phyloP scores from a whole-genome alignment of 2,329 filamentous ascomycete species.

The Xenoacremonium recifei region DNA sequence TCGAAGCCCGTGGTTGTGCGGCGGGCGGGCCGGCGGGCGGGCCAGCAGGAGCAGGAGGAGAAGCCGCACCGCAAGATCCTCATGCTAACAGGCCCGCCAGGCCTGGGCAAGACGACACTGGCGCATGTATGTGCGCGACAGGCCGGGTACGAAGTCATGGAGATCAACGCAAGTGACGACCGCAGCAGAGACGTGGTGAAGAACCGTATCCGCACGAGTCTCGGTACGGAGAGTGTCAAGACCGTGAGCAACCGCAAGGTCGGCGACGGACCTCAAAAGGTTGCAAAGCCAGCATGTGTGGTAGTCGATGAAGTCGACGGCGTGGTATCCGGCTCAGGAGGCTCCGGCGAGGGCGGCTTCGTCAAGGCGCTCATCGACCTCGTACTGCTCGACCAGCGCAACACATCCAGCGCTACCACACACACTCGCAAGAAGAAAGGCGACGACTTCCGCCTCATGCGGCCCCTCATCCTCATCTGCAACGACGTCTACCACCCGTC shows the following conservation, averaged over 20 bases:
- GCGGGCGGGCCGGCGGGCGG: slow-evolving; percentile 37
- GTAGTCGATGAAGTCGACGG: slow-evolving; percentile 97
- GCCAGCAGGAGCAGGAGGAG: slow-evolving; percentile 59
- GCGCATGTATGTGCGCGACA: slow-evolving; percentile 95
- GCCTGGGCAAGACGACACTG: slow-evolving; percentile 91
- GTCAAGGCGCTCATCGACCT: slow-evolving; percentile 93
- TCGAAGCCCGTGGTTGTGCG: slow-evolving; percentile 47
- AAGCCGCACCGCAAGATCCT: slow-evolving; percentile 83
- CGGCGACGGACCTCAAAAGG: slow-evolving; percentile 59
- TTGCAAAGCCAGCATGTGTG: slow-evolving; percentile 85
- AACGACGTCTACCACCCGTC: slow-evolving; percentile 96
- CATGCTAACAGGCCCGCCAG: slow-evolving; percentile 86
- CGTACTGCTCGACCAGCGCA: slow-evolving; percentile 82
- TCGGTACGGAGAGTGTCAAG: slow-evolving; percentile 93
- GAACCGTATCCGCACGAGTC: slow-evolving; percentile 83
- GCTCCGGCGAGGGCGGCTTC: slow-evolving; percentile 85
- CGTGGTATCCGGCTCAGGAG: slow-evolving; percentile 76
- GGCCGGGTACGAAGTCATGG: slow-evolving; percentile 92
- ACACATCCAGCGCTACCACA: slow-evolving; percentile 37
- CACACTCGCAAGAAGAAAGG: slow-evolving; percentile 65
- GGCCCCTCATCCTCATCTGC: slow-evolving; percentile 90
- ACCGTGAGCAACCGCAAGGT: slow-evolving; percentile 62
- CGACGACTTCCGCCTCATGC: slow-evolving; percentile 82
- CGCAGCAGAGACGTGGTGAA: slow-evolving; percentile 86
- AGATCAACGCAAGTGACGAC: slow-evolving; percentile 98